These are phyloP conservation scores for Fraxinus greggii DNA, from an alignment of 305 asterid genomes.

Conservation along the genomic window DNA sequence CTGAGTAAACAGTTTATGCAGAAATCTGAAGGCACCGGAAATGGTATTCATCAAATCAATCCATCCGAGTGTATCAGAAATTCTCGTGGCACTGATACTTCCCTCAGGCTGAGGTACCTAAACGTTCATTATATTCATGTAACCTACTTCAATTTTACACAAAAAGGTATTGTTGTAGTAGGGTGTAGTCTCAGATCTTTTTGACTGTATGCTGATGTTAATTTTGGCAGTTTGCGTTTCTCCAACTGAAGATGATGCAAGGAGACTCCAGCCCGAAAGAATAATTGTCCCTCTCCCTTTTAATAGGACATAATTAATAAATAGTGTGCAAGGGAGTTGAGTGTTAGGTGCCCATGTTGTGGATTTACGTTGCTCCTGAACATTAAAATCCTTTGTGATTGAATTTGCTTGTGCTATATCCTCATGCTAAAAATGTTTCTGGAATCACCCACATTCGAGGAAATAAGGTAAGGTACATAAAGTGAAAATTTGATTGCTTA, in stretches of 20 bases:
- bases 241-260: slow-evolving; percentile 21
- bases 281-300: neutral
- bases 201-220: neutral
- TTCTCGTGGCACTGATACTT: slow-evolving; percentile 41
- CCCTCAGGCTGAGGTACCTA: slow-evolving; percentile 57
- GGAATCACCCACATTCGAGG: neutral
- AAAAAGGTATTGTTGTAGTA: neutral
- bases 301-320: neutral
- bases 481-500: neutral
- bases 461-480: neutral
- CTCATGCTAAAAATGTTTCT: neutral
- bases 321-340: neutral
- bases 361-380: neutral
- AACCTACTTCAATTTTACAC: neutral
- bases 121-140: neutral
- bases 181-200: neutral
- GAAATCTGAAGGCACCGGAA: slow-evolving; percentile 12
- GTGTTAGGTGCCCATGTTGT: neutral
- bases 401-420: neutral
- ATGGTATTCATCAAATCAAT: slow-evolving; percentile 31
- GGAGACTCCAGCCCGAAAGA: slow-evolving; percentile 10
- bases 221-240: slow-evolving; percentile 47
- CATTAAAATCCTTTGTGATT: neutral
- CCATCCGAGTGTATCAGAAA: slow-evolving; percentile 41
- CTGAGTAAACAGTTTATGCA: slow-evolving; percentile 16